Evolutionary conservation across 768 basidiomycete species (phyloP).

Genomic region (Lentinula raphanica): DNA sequence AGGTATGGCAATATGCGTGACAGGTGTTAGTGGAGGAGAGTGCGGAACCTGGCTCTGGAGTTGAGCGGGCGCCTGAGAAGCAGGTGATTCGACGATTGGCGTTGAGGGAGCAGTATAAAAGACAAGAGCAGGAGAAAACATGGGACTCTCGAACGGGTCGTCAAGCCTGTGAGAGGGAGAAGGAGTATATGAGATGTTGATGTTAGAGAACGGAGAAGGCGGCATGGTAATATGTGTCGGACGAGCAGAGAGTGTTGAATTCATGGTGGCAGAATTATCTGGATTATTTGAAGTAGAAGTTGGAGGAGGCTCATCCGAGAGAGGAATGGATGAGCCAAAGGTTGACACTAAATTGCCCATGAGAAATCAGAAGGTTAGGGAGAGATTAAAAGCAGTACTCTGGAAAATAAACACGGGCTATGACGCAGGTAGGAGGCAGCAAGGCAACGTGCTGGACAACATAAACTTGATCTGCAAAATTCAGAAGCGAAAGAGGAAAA

Average conservation of each 20-base stretch:
- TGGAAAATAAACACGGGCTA: slow-evolving; percentile 15
- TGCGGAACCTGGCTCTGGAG: slow-evolving; percentile 28
- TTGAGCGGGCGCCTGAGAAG: slow-evolving; percentile 32
- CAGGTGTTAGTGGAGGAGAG: slow-evolving; percentile 14
- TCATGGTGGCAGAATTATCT: slow-evolving; percentile 1
- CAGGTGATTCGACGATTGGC: slow-evolving; percentile 31
- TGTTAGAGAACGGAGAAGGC: slow-evolving; percentile 26
- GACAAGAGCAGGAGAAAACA: slow-evolving; percentile 33
- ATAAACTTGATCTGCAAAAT: slow-evolving; percentile 11
- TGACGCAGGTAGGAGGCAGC: slow-evolving; percentile 8
- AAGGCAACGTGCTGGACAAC: slow-evolving; percentile 6
- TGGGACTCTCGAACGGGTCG: slow-evolving; percentile 30
- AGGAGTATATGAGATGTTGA: slow-evolving; percentile 22
- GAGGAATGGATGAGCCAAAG: neutral
- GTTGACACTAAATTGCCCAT: slow-evolving; percentile 15
- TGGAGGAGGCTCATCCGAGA: slow-evolving; percentile 1
- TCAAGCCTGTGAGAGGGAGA: slow-evolving; percentile 30
- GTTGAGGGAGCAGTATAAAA: slow-evolving; percentile 48
- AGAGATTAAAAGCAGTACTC: slow-evolving; percentile 9
- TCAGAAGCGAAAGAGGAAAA: neutral
- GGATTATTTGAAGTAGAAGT: neutral
- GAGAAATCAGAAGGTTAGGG: slow-evolving; percentile 6
- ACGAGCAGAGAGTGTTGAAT: slow-evolving; percentile 22
- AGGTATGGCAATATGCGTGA: slow-evolving; percentile 1
- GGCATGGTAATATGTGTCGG: slow-evolving; percentile 29